Evolutionary conservation across 257 asterid genomes (phyloP).

Genomic region (Solanum piurae): DNA sequence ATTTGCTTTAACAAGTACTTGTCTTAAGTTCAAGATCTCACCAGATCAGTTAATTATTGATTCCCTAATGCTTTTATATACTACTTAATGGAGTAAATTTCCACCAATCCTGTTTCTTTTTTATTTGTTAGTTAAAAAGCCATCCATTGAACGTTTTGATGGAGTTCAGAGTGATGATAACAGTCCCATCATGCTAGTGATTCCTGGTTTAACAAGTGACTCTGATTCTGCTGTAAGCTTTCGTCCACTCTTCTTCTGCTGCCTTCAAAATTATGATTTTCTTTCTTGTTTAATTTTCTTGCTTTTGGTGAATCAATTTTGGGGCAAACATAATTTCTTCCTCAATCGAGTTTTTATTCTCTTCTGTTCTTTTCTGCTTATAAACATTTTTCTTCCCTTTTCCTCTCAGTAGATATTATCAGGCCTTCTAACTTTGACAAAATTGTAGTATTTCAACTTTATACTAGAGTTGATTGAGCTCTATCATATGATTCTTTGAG

Average conservation of each 20-base stretch:
- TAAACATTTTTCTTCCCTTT: background rate
- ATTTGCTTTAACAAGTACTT: background rate
- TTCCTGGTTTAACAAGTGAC: slow-evolving; percentile 91
- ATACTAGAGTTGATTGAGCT: background rate
- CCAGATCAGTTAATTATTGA: background rate
- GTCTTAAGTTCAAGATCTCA: background rate
- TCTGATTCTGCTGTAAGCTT: slow-evolving; percentile 74
- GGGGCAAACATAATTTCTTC: background rate
- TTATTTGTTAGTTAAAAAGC: slow-evolving; percentile 23
- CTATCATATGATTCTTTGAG: background rate
- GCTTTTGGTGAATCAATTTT: background rate
- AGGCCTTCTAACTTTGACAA: background rate
- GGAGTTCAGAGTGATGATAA: slow-evolving; percentile 25
- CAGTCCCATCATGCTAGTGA: slow-evolving; percentile 54
- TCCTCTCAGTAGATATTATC: background rate
- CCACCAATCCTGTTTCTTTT: background rate
- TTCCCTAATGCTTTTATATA: background rate
- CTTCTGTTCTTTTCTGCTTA: background rate
- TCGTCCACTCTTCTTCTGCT: background rate
- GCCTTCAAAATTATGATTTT: background rate
- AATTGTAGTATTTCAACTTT: background rate
- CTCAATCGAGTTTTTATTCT: background rate
- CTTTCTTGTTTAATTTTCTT: background rate
- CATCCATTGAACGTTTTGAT: slow-evolving; percentile 23
- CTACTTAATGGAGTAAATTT: background rate